Conservation (phyloP, 805 yeast genomes). For the Priceomyces castillae region DNA sequence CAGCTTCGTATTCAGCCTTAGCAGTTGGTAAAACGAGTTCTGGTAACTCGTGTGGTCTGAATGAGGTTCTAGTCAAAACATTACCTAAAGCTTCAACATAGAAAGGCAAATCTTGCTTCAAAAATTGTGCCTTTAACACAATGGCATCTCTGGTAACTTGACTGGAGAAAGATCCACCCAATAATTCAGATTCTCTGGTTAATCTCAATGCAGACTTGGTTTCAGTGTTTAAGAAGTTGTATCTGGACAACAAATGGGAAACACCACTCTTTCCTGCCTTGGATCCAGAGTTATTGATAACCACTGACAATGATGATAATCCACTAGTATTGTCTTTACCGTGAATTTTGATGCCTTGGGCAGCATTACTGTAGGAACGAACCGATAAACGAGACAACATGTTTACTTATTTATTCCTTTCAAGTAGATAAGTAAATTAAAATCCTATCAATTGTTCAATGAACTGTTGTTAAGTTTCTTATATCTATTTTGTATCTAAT, state of each 20-base stretch:
- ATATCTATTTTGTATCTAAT: background rate
- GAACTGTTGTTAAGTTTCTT: slow-evolving; percentile 1
- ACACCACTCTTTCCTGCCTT: slow-evolving; percentile 73
- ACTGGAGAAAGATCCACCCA: slow-evolving; percentile 79
- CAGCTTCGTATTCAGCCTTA: slow-evolving; percentile 55
- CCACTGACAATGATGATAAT: slow-evolving; percentile 74
- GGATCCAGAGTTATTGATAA: slow-evolving; percentile 81
- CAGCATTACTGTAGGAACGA: slow-evolving; percentile 44
- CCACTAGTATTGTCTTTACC: slow-evolving; percentile 61
- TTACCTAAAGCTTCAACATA: slow-evolving; percentile 83
- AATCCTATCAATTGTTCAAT: slow-evolving; percentile 1
- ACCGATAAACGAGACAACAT: slow-evolving; percentile 43
- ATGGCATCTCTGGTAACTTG: slow-evolving; percentile 80
- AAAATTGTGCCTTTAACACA: slow-evolving; percentile 74
- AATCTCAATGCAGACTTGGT: slow-evolving; percentile 86
- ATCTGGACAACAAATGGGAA: slow-evolving; percentile 81
- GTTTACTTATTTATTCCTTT: background rate
- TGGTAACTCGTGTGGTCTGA: slow-evolving; percentile 76
- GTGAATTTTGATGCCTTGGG: slow-evolving; percentile 44
- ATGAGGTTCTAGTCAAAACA: slow-evolving; percentile 65
- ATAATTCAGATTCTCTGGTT: slow-evolving; percentile 89
- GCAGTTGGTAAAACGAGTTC: slow-evolving; percentile 85
- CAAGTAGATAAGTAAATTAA: background rate
- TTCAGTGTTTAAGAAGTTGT: slow-evolving; percentile 77
- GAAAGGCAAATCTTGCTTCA: slow-evolving; percentile 87